Conservation (phyloP, 352 stramenopile species). For the Pythium grandisporangium region DNA sequence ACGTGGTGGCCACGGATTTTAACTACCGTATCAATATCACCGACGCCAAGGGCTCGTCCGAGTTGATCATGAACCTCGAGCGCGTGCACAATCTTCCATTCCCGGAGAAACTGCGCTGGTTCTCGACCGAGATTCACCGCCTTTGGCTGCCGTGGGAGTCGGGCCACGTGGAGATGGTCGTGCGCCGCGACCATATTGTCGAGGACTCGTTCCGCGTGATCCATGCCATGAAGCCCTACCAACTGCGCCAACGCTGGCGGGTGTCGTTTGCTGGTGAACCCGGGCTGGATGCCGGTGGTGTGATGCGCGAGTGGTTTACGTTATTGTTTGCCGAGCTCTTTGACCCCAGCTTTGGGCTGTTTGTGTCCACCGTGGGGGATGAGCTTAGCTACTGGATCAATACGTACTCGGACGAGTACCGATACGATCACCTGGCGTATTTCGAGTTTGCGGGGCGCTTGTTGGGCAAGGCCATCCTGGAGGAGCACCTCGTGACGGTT, state of each 20-base stretch:
- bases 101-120: conserved; percentile 69
- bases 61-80: conserved; percentile 82
- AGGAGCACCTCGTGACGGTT: conserved; percentile 73
- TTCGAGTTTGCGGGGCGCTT: conserved; percentile 74
- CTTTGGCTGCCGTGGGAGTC: conserved; percentile 80
- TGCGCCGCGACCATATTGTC: conserved; percentile 72
- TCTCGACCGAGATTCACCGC: conserved; percentile 74
- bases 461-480: conserved; percentile 82
- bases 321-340: conserved; percentile 79
- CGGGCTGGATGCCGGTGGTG: conserved; percentile 76
- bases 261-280: conserved; percentile 84
- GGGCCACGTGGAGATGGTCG: conserved; percentile 66
- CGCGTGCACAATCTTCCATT: conserved; percentile 73
- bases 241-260: conserved; percentile 75
- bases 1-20: conserved; percentile 67
- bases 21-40: conserved; percentile 80
- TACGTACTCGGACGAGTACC: conserved; percentile 43
- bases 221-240: conserved; percentile 64
- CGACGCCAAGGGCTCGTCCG: conserved; percentile 50
- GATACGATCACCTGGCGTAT: conserved; percentile 61
- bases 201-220: conserved; percentile 83
- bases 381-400: conserved; percentile 85
- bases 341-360: conserved; percentile 67
- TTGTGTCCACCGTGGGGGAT: conserved; percentile 58
- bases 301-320: conserved; percentile 89